These are phyloP conservation scores for Sanghuangporus weigelae DNA, from an alignment of 1,284 basidiomycete species.

Conservation along the genomic window DNA sequence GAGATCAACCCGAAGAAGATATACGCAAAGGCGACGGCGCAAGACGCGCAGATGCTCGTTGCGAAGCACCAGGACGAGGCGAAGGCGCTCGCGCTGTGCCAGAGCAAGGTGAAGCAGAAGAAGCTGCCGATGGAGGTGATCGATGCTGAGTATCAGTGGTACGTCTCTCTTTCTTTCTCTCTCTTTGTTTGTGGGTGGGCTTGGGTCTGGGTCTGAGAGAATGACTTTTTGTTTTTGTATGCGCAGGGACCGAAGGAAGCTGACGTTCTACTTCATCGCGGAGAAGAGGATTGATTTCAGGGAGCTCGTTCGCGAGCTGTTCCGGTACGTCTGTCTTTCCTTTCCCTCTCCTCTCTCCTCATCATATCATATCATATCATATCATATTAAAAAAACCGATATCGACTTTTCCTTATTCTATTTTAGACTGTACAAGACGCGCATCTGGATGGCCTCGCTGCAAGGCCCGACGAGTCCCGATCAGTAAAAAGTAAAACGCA, in stretches of 20 bases:
- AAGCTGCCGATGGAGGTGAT: constrained; percentile 97
- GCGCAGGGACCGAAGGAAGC: constrained; percentile 83
- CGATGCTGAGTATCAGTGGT: constrained; percentile 98
- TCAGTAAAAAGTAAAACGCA: too few species aligned
- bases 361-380: too few species aligned
- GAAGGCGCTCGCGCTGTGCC: constrained; percentile 87
- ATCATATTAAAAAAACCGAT: too few species aligned
- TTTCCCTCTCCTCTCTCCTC: neutral
- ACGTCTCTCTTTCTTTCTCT: constrained; percentile 26
- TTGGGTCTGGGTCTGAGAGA: too few species aligned
- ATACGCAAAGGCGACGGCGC: constrained; percentile 83
- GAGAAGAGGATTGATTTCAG: constrained; percentile 97
- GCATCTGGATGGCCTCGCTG: constrained; percentile 75
- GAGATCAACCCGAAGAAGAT: constrained; percentile 97
- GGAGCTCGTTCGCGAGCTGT: constrained; percentile 89
- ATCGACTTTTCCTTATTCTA: neutral
- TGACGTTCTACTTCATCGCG: constrained; percentile 97
- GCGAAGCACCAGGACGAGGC: constrained; percentile 87
- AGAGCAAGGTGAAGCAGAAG: constrained; percentile 87
- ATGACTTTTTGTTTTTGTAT: neutral
- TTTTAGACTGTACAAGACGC: constrained; percentile 66
- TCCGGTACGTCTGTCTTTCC: constrained; percentile 50
- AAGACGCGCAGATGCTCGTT: constrained; percentile 80
- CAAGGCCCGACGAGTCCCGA: constrained; percentile 30
- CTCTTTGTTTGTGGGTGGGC: neutral